Conservation (phyloP, 257 asterid genomes). For the Plantago elongata region DNA sequence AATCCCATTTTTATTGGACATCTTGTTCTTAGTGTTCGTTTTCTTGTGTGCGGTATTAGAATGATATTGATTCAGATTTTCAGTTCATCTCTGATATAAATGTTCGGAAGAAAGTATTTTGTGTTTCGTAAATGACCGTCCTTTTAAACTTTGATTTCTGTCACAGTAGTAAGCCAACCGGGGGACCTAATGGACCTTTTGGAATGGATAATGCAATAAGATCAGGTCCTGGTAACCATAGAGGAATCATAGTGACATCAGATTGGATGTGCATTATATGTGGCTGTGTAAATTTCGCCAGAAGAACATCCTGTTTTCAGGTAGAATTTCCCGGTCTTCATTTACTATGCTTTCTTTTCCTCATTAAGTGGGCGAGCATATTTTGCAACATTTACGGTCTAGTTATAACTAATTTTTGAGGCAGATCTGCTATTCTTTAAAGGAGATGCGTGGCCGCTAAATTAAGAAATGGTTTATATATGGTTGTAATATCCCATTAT, state of each 20-base stretch:
- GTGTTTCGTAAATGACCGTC: neutral
- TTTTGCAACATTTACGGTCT: neutral
- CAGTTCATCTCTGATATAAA: too few species aligned
- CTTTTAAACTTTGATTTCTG: conserved; percentile 25
- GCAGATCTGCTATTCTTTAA: too few species aligned
- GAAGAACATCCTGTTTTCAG: conserved; percentile 97
- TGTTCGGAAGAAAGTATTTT: neutral
- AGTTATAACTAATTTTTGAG: too few species aligned
- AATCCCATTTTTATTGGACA: neutral
- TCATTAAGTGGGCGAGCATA: neutral
- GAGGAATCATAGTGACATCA: conserved; percentile 61
- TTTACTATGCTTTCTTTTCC: neutral
- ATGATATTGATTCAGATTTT: neutral
- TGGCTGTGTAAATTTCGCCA: conserved; percentile 93
- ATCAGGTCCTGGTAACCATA: conserved; percentile 68
- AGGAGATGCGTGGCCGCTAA: too few species aligned
- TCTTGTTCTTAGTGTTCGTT: neutral
- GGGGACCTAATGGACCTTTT: conserved; percentile 54
- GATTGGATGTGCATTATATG: conserved; percentile 99
- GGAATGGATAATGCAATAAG: conserved; percentile 56
- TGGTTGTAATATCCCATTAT: too few species aligned
- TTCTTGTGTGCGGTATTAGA: too few species aligned
- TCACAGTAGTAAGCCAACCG: conserved; percentile 97
- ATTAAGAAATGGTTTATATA: too few species aligned
- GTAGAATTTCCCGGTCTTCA: conserved; percentile 24